phyloP scores from a whole-genome alignment of 139 green algal species.

The Coelastrella sp. region DNA sequence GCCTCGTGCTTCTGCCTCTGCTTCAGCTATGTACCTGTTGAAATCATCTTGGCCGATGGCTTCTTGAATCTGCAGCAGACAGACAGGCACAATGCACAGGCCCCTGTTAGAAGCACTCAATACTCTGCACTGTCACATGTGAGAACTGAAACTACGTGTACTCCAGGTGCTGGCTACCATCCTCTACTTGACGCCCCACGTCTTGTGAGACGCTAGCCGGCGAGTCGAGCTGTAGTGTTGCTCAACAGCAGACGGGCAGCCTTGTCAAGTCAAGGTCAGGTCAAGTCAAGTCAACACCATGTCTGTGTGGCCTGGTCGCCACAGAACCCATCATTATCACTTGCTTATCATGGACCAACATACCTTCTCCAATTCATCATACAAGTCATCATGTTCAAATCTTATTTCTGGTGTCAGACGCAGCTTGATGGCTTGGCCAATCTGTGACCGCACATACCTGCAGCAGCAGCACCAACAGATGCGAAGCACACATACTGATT shows the following conservation, averaged over 20 bases:
- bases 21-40: conserved; percentile 16
- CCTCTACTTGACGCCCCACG: too few relatives aligned
- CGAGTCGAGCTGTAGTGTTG: neutral
- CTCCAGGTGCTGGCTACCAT: neutral
- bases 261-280: neutral
- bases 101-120: neutral
- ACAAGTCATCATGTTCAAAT: conserved; percentile 89
- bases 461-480: neutral
- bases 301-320: neutral
- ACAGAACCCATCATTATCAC: too few relatives aligned
- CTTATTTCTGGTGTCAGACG: conserved; percentile 89
- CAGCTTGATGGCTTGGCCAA: conserved; percentile 80
- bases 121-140: neutral
- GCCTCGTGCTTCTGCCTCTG: neutral
- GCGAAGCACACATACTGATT: neutral
- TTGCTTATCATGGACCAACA: neutral
- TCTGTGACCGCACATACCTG: conserved; percentile 87
- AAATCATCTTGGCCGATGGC: conserved; percentile 32
- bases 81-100: neutral
- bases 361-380: conserved; percentile 67
- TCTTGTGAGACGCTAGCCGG: too few relatives aligned
- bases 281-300: neutral
- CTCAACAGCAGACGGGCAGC: neutral
- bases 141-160: neutral
- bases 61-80: conserved; percentile 18